Base-by-base conservation (phyloP, 306 rosid genomes). In the Herpetospermum pedunculosum region DNA sequence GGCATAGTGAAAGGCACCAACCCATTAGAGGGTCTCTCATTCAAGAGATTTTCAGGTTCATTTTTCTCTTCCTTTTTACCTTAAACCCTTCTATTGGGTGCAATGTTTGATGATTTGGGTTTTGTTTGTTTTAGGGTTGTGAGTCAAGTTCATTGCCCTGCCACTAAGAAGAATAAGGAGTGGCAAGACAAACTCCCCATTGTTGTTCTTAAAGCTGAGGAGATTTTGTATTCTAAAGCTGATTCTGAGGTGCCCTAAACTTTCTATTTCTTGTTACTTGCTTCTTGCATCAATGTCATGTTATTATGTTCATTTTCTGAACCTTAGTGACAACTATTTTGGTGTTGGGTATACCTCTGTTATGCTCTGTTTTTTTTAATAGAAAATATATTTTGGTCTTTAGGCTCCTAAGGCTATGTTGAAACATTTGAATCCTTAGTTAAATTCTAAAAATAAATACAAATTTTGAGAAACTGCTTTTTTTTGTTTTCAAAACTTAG, bases 111-210 rank as follows among this genome's bases (percentile, higher is more conserved):
- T 48, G 6, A n/a, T 79, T 29, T 52, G 69, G 75, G 13, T 49
- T 49, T 59, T 78, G 5, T 67, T 30, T 48, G 67, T 34, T 62
- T 62, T 72, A 91, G 90, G 84, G 83, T 89, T 71, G 97, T 82
- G 12, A 73, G 83, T 63, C 88, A 89, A 83, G 84, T 84, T 74
- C 96, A 89, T 73, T 70, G 79, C 73, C 58, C 80, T 32, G 75
- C 80, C 19, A 91, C 91, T 43, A 89, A 80, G 84, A 88, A 84
- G 84, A 91, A 89, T 68, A 91, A 82, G 75, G 91, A 91, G 71
- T 91, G 90, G 87, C 92, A 91, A 79, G 88, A 87, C 82, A 91
- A 91, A 85, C 92, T 89, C 28, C 96, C 92, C 16, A 62, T 87
- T 72, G 97, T 91, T 70, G 96, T 91, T 14, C 83, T 89, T 74